These are phyloP conservation scores for Hericium rajendrae DNA, from an alignment of 768 basidiomycete genomes.

Conservation along the genomic window DNA sequence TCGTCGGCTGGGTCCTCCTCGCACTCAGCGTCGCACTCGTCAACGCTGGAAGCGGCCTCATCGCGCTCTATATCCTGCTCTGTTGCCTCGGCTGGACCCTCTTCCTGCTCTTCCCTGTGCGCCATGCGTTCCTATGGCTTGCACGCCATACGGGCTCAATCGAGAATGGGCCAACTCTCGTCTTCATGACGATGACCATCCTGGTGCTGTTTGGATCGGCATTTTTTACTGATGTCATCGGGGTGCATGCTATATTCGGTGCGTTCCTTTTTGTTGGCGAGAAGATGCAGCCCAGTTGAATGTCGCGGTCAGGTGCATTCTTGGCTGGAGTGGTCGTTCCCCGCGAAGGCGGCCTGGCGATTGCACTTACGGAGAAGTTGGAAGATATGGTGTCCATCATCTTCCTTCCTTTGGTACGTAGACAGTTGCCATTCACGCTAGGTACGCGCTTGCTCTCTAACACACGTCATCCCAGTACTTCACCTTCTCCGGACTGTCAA, in stretches of 20 bases:
- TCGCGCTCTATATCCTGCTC: conserved; percentile 80
- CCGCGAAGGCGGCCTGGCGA: conserved; percentile 78
- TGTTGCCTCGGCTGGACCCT: conserved; percentile 73
- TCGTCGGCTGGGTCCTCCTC: conserved; percentile 69
- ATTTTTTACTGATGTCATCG: conserved; percentile 91
- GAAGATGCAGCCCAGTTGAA: neutral
- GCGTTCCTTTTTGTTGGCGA: conserved; percentile 4
- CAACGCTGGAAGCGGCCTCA: conserved; percentile 75
- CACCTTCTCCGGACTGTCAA: conserved; percentile 82
- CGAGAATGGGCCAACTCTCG: conserved; percentile 75
- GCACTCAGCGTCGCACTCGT: conserved; percentile 90
- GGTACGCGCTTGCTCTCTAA: neutral
- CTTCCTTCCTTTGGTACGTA: conserved; percentile 72
- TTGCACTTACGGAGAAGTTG: conserved; percentile 87
- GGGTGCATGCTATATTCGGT: conserved; percentile 89
- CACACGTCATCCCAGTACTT: conserved; percentile 54
- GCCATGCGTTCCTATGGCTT: conserved; percentile 54
- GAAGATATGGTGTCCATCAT: conserved; percentile 91
- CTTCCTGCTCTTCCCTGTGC: conserved; percentile 63
- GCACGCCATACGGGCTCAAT: conserved; percentile 71
- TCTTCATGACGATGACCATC: conserved; percentile 83
- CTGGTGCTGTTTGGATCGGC: conserved; percentile 76
- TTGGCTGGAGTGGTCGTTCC: conserved; percentile 76
- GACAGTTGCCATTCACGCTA: neutral
- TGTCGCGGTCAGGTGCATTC: conserved; percentile 54